These are phyloP conservation scores for Massarina eburnea DNA, from an alignment of 2,329 filamentous ascomycete species.

Conservation along the genomic window DNA sequence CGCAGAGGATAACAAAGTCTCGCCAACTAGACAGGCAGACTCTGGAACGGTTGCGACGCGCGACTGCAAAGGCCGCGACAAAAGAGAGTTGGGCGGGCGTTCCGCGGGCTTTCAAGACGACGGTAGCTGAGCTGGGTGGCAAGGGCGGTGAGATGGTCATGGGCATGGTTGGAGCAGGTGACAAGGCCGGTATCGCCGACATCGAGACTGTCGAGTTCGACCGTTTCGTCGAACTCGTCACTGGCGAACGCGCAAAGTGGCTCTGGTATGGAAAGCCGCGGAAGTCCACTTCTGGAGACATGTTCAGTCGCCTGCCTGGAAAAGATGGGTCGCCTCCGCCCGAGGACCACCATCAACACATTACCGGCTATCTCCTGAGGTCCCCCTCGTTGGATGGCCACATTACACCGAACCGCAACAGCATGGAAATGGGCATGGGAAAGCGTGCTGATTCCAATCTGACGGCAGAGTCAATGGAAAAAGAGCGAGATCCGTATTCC, in stretches of 20 bases:
- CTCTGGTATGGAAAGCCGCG: slow-evolving; percentile 89
- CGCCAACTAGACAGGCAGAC: slow-evolving; percentile 82
- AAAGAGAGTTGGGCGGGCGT: slow-evolving; percentile 90
- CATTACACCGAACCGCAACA: slow-evolving; percentile 30
- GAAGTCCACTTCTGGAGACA: slow-evolving; percentile 53
- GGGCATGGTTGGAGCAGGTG: slow-evolving; percentile 82
- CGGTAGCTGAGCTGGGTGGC: slow-evolving; percentile 87
- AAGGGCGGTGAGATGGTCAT: slow-evolving; percentile 94
- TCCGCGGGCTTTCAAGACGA: slow-evolving; percentile 92
- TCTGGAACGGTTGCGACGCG: slow-evolving; percentile 74
- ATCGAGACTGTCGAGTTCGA: slow-evolving; percentile 91
- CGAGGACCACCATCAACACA: slow-evolving; percentile 55
- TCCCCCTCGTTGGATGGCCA: slow-evolving; percentile 47
- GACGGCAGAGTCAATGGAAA: slow-evolving; percentile 45
- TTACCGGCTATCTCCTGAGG: slow-evolving; percentile 52
- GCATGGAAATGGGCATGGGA: slow-evolving; percentile 30
- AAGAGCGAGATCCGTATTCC: slow-evolving; percentile 58
- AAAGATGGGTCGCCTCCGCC: slow-evolving; percentile 54
- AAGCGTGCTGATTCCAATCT: slow-evolving; percentile 17
- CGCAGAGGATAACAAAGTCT: slow-evolving; percentile 76
- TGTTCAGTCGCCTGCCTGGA: slow-evolving; percentile 41
- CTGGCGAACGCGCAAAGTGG: slow-evolving; percentile 86
- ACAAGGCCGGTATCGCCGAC: slow-evolving; percentile 87
- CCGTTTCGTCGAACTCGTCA: slow-evolving; percentile 73
- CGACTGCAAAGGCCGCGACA: slow-evolving; percentile 86